Evolutionary conservation across 129 eudicot genomes (phyloP).

Genomic region (Glebionis coronaria): DNA sequence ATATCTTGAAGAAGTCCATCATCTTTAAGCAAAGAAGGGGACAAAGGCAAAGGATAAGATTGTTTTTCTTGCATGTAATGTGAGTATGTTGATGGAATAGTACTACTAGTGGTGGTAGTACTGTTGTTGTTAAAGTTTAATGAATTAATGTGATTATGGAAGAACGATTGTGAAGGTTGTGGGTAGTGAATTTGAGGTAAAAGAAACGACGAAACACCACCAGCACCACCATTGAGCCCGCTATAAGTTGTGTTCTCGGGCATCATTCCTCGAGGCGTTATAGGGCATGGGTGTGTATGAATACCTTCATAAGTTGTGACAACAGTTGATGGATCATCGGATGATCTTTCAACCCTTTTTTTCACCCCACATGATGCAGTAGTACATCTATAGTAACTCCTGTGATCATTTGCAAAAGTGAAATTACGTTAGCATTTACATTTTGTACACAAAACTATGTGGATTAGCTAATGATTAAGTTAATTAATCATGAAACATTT

Average conservation of each 20-base stretch:
- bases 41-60: constrained; percentile 14
- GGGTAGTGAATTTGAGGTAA: constrained; percentile 26
- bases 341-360: constrained; percentile 82
- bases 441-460: neutral
- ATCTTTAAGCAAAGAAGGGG: constrained; percentile 43
- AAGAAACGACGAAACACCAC: constrained; percentile 20
- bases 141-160: constrained; percentile 36
- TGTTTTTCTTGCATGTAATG: constrained; percentile 28
- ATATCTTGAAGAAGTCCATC: constrained; percentile 88
- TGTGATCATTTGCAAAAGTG: constrained; percentile 11
- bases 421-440: no score
- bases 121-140: constrained; percentile 27
- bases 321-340: constrained; percentile 62
- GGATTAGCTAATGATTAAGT: neutral
- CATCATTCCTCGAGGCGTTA: constrained; percentile 55
- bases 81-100: constrained; percentile 17
- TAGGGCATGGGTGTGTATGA: constrained; percentile 74
- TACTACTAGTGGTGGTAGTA: constrained; percentile 17
- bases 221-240: constrained; percentile 28
- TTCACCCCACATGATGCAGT: constrained; percentile 81
- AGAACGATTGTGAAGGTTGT: constrained; percentile 26
- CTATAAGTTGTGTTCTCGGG: constrained; percentile 39
- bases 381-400: constrained; percentile 96
- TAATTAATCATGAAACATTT: neutral
- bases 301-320: constrained; percentile 88